Percentiles rank a stretch among this genome's conserved stretches.
These are phyloP conservation scores for Rhynchospora tenuis DNA, from an alignment of 176 grass and related monocot genomes.

Conservation along the genomic window DNA sequence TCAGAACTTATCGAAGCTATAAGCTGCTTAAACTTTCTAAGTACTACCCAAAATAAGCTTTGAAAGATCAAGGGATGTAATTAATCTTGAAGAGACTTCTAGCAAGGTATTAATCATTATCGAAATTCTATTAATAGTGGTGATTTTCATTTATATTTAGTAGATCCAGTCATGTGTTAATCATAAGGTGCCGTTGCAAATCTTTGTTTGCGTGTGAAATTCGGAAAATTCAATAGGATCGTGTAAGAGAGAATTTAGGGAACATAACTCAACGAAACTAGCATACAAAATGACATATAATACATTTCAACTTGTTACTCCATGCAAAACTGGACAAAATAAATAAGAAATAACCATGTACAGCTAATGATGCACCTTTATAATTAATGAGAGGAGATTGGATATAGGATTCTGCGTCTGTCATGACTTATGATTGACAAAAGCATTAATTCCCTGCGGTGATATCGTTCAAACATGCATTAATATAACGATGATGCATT, in stretches of 20 bases:
- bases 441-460: constrained; percentile 26
- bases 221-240: background rate
- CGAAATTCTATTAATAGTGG: no score
- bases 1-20: background rate
- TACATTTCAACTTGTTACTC: background rate
- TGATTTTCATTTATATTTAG: background rate
- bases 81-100: background rate
- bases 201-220: background rate
- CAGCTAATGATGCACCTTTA: background rate
- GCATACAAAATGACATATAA: background rate
- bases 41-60: no score
- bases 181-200: no score
- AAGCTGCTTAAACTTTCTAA: background rate
- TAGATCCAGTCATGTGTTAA: no score
- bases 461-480: constrained; percentile 17
- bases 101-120: no score
- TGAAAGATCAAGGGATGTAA: background rate
- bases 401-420: background rate
- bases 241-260: background rate
- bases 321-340: background rate
- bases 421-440: background rate
- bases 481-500: constrained; percentile 2
- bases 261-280: background rate
- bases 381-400: background rate
- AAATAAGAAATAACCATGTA: background rate